Percentiles rank a stretch among this genome's conserved stretches.
Evolutionary conservation across 768 basidiomycete species (phyloP).

Genomic region (Auricularia sp.): DNA sequence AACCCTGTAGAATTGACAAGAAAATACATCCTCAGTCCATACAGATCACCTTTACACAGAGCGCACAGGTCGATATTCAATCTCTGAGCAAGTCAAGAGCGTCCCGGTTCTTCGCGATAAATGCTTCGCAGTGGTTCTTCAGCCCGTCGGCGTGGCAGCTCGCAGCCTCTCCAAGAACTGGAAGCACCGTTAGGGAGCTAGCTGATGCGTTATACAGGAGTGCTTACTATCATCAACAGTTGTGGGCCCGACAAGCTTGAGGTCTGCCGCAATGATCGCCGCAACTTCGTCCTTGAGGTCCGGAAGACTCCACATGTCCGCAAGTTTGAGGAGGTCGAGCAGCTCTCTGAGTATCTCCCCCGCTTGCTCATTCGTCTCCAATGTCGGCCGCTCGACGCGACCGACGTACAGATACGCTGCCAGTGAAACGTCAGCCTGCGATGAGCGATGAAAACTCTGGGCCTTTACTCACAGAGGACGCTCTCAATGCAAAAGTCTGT

Average conservation of each 20-base stretch:
- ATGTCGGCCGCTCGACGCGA: neutral
- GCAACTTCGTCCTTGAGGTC: neutral
- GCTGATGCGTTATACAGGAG: neutral
- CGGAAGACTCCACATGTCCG: neutral
- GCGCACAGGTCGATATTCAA: neutral
- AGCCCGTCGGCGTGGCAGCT: neutral
- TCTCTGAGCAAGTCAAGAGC: neutral
- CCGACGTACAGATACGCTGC: neutral
- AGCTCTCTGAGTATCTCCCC: neutral
- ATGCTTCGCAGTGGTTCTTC: neutral
- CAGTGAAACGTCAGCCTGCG: neutral
- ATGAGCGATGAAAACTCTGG: neutral
- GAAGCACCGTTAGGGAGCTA: neutral
- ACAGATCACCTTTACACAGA: neutral
- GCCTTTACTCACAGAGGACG: neutral
- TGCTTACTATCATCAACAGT: neutral
- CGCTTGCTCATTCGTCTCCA: neutral
- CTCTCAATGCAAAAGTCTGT: neutral
- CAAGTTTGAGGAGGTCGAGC: neutral
- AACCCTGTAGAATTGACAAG: too few species aligned
- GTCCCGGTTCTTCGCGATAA: neutral
- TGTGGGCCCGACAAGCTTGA: neutral
- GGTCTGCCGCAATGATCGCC: neutral
- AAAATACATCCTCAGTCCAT: too few species aligned
- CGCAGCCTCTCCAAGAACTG: neutral